Evolutionary conservation across 371 early-diverging fungal genomes (phyloP).

Genomic region (Saksenaea vasiformis): DNA sequence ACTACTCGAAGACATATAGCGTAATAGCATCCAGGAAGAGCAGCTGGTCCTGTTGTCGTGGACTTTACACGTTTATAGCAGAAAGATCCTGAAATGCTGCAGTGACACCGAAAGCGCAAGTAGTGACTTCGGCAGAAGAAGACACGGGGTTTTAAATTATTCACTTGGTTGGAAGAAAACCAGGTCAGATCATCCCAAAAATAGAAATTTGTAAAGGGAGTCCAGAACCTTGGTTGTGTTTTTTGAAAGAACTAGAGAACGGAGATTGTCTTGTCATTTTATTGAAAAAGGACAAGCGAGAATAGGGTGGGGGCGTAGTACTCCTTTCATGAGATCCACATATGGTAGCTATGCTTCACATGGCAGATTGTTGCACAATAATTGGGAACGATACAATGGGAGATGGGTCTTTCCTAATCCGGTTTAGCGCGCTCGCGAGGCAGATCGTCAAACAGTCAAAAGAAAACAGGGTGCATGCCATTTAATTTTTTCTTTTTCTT

Average conservation of each 20-base stretch:
- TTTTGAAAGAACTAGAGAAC: background rate
- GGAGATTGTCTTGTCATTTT: background rate
- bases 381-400: background rate
- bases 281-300: background rate
- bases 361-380: background rate
- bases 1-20: no score
- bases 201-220: background rate
- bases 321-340: background rate
- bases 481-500: background rate
- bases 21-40: no score
- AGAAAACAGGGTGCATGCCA: background rate
- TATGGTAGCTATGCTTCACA: background rate
- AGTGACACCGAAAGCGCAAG: no score
- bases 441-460: background rate
- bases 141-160: no score
- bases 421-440: constrained; percentile 1
- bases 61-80: no score
- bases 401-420: background rate
- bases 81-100: no score
- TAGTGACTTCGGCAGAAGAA: no score
- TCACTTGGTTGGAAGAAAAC: no score
- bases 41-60: no score
- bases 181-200: no score
- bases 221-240: background rate
- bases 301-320: background rate